Base-by-base conservation (phyloP, 768 basidiomycete species). In the Boletus huronensis region DNA sequence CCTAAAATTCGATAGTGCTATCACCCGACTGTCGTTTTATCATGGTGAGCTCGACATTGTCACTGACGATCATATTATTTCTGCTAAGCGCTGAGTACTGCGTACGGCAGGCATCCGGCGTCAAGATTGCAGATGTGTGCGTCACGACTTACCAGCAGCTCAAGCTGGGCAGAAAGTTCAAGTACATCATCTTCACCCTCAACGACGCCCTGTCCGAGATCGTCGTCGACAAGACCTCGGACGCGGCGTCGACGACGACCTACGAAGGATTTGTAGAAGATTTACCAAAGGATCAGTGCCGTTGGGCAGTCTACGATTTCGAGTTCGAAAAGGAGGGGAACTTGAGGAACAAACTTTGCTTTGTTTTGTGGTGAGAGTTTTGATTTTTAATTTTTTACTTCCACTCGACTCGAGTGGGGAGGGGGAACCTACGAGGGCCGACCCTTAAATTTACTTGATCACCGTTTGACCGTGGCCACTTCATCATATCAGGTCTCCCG, bases 291-390 rank as follows among this genome's bases (percentile, higher is more conserved):
- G 64, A 64, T 28, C 82, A 87, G 57, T 90, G 88, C 66, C 77
- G 89, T 73, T 99, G 85, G 83, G 95, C 88, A n/a, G 81, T 98
- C 23, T 96, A 93, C 65, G 94, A 98, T 71, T 87, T 95, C 58
- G 86, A 90, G 62, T 98, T 79, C 64, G 80, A 87, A 75, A 84
- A 79, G 52, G 85, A 77, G 9, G 87, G 76, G 35, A 85, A 80
- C 5, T 8, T 7, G 74, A 81, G 94, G 72, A 93, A 85, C 78
- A 98, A 97, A 78, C 76, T 98, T 53, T 71, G 77, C 60, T 95
- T 98, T 70, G 65, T 83, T 68, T 81, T 83, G 45, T 99, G 96
- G 96, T 97, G 67, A 8, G 64, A n/a, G n/a, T n/a, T n/a, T n/a
- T n/a, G n/a, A n/a, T n/a, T n/a, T n/a, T n/a, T n/a, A n/a, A n/a